Base-by-base conservation (phyloP, 2,329 filamentous ascomycete species). In the Penicillium expansum region DNA sequence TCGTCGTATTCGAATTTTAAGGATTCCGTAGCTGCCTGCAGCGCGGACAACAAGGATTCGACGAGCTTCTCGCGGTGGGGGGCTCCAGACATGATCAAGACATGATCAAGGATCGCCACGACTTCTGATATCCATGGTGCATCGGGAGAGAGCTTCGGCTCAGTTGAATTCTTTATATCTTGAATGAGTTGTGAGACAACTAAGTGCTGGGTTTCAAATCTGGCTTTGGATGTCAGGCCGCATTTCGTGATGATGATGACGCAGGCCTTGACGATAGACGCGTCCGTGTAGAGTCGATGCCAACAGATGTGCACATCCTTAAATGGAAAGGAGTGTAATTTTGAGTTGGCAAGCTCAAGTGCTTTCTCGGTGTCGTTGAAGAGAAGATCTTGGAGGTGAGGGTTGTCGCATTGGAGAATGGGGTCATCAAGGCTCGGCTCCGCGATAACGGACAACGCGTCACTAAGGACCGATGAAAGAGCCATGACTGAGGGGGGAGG, bases 41-140 rank as follows among this genome's bases (percentile, higher is more conserved):
- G 56, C 6, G 64, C 60, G 16, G 61, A 60, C 18, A 80, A 55
- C 4, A 80, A 60, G 8, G 57, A 55, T 50, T 77, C 74, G 22
- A 80, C 71, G 30, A 75, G 60, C 9, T 67, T 63, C 8, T 83
- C 81, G 54, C 89, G 78, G 1, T 69, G 79, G 1, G 84, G 83
- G 0, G 83, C 88, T 1, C 89, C 90, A 0, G 90, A 84, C 52
- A 92, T 82, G 44, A 96, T 90, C 43, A 95, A 74, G 0, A 89
- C 87, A 71, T 86, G 85, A 66, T 97, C 92, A 2, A 97, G 80
- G 1, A 81, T 75, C 52, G 81, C 80, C 33, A 96, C 82, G 2
- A 89, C 78, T 1, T 79, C 71, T 33, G 83, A 79, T 4, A 92
- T 69, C 73, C 79, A 84, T 32, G 75, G 65, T 33, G 64, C 61